These are phyloP conservation scores for Pseudozyma sp. DNA, from an alignment of 1,284 basidiomycete genomes.

Conservation along the genomic window DNA sequence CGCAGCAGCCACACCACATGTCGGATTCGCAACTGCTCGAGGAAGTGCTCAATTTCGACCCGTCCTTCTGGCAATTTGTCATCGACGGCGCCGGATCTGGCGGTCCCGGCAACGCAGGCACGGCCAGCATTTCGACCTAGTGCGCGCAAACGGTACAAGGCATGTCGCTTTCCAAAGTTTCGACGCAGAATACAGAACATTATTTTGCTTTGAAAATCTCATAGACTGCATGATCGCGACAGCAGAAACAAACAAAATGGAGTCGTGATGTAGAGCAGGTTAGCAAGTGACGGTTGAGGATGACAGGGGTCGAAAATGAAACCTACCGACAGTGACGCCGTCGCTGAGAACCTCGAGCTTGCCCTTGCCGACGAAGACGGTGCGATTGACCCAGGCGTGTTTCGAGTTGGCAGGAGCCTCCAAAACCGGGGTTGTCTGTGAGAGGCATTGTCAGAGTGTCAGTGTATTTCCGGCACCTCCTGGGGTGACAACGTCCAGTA, in stretches of 20 bases:
- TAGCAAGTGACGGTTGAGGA: neutral
- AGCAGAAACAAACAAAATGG: neutral
- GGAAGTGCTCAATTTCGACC: slow-evolving; percentile 36
- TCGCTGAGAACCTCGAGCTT: slow-evolving; percentile 19
- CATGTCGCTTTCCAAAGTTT: neutral
- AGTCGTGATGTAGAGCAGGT: neutral
- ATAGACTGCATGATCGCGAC: slow-evolving; percentile 20
- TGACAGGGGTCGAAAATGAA: neutral
- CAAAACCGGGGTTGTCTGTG: slow-evolving; percentile 32
- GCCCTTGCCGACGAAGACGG: slow-evolving; percentile 45
- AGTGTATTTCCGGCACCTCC: neutral
- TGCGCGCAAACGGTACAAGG: too few species aligned
- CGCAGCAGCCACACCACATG: slow-evolving; percentile 14
- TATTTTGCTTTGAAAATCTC: slow-evolving; percentile 41
- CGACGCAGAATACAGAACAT: neutral
- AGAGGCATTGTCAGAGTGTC: neutral
- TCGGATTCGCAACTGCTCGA: slow-evolving; percentile 36
- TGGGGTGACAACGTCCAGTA: too few species aligned
- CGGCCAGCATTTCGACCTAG: neutral
- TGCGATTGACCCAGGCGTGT: slow-evolving; percentile 45
- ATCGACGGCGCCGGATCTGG: slow-evolving; percentile 14
- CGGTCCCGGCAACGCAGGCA: neutral
- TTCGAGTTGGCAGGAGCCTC: slow-evolving; percentile 37
- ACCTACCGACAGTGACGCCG: slow-evolving; percentile 33
- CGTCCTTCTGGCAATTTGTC: slow-evolving; percentile 41